Evolutionary conservation across 2,329 filamentous ascomycete genomes (phyloP).

Genomic region (Xylariaceae sp.): DNA sequence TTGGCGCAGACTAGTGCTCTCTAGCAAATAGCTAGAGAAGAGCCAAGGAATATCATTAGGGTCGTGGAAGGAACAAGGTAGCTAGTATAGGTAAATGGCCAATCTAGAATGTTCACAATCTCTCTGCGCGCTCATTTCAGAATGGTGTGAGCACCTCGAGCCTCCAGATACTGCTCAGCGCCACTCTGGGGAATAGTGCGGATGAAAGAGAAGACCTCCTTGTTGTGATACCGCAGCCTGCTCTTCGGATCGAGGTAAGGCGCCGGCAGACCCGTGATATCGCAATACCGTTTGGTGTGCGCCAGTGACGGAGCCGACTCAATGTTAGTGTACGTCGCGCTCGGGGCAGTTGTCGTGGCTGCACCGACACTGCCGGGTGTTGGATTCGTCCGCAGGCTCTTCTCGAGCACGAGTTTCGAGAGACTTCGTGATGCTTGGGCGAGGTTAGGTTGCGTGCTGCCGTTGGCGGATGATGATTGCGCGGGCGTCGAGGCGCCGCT

Average conservation of each 20-base stretch:
- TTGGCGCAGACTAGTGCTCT: too few relatives aligned
- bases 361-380: conserved; percentile 27
- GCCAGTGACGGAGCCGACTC: conserved; percentile 88
- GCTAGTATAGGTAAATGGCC: too few relatives aligned
- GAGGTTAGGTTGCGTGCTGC: conserved; percentile 59
- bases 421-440: conserved; percentile 85
- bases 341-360: conserved; percentile 54
- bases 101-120: too few relatives aligned
- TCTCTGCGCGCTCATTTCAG: conserved; percentile 82
- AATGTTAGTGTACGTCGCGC: conserved; percentile 91
- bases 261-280: conserved; percentile 88
- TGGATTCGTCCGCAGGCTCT: conserved; percentile 55
- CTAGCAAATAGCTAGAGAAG: too few relatives aligned
- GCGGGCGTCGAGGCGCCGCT: conserved; percentile 57
- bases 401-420: conserved; percentile 84
- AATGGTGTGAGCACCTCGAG: conserved; percentile 86
- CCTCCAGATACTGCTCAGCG: conserved; percentile 84
- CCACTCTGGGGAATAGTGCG: conserved; percentile 75
- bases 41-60: too few relatives aligned
- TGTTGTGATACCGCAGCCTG: conserved; percentile 85
- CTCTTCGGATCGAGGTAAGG: conserved; percentile 95
- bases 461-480: conserved; percentile 25
- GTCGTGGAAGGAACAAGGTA: too few relatives aligned
- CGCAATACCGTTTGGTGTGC: conserved; percentile 86
- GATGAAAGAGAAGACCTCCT: conserved; percentile 83